Evolutionary conservation across 1,284 basidiomycete species (phyloP).

Genomic region (Peniophora sp.): DNA sequence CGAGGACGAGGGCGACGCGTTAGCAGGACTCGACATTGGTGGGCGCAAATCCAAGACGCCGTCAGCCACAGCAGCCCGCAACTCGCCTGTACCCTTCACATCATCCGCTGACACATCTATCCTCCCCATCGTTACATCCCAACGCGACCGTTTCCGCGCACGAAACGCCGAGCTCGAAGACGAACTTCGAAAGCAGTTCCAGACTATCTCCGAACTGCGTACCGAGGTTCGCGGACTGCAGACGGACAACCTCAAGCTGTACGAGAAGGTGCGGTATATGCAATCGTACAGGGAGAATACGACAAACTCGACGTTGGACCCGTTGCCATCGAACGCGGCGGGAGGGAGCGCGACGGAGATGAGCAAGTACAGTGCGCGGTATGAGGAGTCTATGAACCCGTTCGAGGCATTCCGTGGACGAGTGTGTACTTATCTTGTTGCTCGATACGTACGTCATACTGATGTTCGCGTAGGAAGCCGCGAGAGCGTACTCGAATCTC

Average conservation of each 20-base stretch:
- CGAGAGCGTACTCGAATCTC: constrained; percentile 82
- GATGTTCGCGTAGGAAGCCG: constrained; percentile 68
- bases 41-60: constrained; percentile 33
- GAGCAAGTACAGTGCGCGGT: constrained; percentile 83
- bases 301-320: constrained; percentile 56
- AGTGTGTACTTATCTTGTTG: constrained; percentile 31
- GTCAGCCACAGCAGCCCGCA: constrained; percentile 29
- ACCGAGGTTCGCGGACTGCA: constrained; percentile 85
- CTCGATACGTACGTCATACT: constrained; percentile 2
- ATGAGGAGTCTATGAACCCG: constrained; percentile 95
- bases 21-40: constrained; percentile 71
- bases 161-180: constrained; percentile 96
- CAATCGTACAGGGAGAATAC: constrained; percentile 82
- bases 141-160: constrained; percentile 91
- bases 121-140: constrained; percentile 92
- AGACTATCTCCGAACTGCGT: constrained; percentile 85
- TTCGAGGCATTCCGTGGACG: constrained; percentile 95
- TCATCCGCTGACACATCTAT: constrained; percentile 84
- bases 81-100: constrained; percentile 60
- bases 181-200: constrained; percentile 91
- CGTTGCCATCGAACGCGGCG: constrained; percentile 40
- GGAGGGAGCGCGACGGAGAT: constrained; percentile 54
- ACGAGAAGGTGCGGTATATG: constrained; percentile 96
- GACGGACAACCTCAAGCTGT: constrained; percentile 88
- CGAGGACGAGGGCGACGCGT: constrained; percentile 25